A percentile compares a stretch with the other conserved stretches of the same genome.
Conservation (phyloP, 2,329 filamentous ascomycete genomes). For the Beauveria rudraprayagi region DNA sequence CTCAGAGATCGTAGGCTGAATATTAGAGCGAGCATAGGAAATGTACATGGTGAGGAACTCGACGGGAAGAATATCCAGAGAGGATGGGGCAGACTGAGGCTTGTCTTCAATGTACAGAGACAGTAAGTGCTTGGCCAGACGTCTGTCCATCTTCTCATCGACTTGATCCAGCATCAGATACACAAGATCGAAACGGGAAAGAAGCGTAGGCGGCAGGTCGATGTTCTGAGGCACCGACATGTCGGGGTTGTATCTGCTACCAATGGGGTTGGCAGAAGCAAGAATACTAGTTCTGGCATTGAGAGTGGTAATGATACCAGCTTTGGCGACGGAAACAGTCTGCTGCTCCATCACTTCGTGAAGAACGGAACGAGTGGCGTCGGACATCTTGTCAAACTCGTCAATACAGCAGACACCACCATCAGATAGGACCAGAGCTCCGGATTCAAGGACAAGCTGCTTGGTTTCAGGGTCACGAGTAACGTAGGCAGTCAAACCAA, state of each 20-base stretch:
- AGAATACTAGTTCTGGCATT: constrained; percentile 94
- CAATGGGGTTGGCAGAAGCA: constrained; percentile 94
- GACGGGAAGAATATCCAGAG: constrained; percentile 75
- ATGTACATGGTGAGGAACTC: constrained; percentile 97
- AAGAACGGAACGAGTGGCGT: constrained; percentile 68
- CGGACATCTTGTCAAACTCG: constrained; percentile 82
- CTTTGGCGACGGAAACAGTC: constrained; percentile 78
- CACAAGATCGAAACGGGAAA: constrained; percentile 94
- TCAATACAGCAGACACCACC: constrained; percentile 80
- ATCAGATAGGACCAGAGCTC: constrained; percentile 70
- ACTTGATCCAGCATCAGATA: constrained; percentile 93
- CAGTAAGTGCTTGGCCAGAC: constrained; percentile 83
- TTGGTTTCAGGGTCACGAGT: constrained; percentile 74
- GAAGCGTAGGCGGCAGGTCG: constrained; percentile 85
- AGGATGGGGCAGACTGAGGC: constrained; percentile 70
- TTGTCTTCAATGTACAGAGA: constrained; percentile 96
- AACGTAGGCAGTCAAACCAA: constrained; percentile 74
- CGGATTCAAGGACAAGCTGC: constrained; percentile 72
- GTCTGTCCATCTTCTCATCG: constrained; percentile 81
- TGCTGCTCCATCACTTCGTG: constrained; percentile 88
- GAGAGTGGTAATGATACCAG: constrained; percentile 91
- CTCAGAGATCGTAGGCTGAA: constrained; percentile 74
- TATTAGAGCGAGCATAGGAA: constrained; percentile 81
- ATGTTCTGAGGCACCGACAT: constrained; percentile 96
- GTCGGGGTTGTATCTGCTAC: constrained; percentile 94